phyloP scores from a whole-genome alignment of 2,329 filamentous ascomycete species.

The Colletotrichum melonis region DNA sequence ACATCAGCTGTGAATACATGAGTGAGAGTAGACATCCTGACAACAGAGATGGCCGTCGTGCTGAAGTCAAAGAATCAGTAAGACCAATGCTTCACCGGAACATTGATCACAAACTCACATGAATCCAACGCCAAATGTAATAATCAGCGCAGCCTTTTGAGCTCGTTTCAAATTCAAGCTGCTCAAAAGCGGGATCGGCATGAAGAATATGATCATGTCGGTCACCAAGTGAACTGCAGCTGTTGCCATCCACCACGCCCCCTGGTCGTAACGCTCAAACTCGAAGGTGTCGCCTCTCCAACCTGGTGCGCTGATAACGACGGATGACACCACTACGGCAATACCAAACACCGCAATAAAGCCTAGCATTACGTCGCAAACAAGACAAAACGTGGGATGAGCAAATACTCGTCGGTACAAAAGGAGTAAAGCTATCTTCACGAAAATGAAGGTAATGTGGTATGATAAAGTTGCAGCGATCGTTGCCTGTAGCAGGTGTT shows the following conservation, averaged over 20 bases:
- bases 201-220: slow-evolving; percentile 29
- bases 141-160: slow-evolving; percentile 9
- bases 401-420: slow-evolving; percentile 24
- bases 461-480: slow-evolving; percentile 20
- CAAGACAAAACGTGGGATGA: background rate
- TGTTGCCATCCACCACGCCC: slow-evolving; percentile 18
- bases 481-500: background rate
- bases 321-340: slow-evolving; percentile 13
- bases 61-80: background rate
- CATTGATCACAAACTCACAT: background rate
- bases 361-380: slow-evolving; percentile 24
- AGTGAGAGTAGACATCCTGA: slow-evolving; percentile 18
- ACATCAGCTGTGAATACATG: slow-evolving; percentile 20
- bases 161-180: slow-evolving; percentile 1
- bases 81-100: background rate
- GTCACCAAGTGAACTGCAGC: slow-evolving; percentile 18
- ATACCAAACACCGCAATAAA: slow-evolving; percentile 23
- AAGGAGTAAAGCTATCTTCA: slow-evolving; percentile 27
- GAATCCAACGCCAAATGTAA: slow-evolving; percentile 32
- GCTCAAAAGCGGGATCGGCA: slow-evolving; percentile 24
- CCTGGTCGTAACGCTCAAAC: background rate
- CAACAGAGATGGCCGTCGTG: slow-evolving; percentile 22
- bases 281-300: slow-evolving; percentile 17
- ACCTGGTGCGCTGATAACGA: slow-evolving; percentile 1
- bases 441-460: slow-evolving; percentile 15